Percentiles rank a stretch among this genome's conserved stretches.
phyloP scores from a whole-genome alignment of 208 protist species.

The Wallacemonas sp. region DNA sequence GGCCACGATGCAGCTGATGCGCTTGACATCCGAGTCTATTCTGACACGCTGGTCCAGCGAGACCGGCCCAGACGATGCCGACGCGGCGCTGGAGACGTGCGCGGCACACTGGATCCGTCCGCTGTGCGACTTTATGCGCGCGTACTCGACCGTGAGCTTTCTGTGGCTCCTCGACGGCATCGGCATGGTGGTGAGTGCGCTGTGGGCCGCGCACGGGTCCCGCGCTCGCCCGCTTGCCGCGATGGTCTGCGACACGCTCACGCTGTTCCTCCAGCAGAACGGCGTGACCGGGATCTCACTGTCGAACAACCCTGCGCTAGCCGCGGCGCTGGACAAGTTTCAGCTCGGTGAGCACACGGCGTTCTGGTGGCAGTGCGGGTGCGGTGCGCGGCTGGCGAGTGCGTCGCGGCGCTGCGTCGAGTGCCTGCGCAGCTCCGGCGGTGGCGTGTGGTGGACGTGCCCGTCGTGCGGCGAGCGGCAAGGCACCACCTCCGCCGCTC shows the following conservation, averaged over 20 bases:
- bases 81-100: conserved; percentile 16
- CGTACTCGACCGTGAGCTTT: conserved; percentile 58
- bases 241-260: conserved; percentile 29
- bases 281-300: conserved; percentile 54
- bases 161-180: conserved; percentile 71
- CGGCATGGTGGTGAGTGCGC: conserved; percentile 39
- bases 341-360: conserved; percentile 28
- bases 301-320: conserved; percentile 48
- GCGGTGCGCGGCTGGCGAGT: conserved; percentile 54
- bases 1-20: conserved; percentile 61
- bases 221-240: conserved; percentile 20
- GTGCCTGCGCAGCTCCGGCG: conserved; percentile 43
- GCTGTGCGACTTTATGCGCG: conserved; percentile 44
- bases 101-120: conserved; percentile 5
- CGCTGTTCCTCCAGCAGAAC: conserved; percentile 25
- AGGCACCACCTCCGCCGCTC: not conserved
- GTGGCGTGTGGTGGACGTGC: conserved; percentile 64
- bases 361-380: conserved; percentile 85
- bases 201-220: conserved; percentile 48
- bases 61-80: conserved; percentile 4
- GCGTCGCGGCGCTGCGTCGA: conserved; percentile 57
- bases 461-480: conserved; percentile 29
- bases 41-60: conserved; percentile 21
- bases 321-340: conserved; percentile 54
- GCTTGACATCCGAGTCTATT: conserved; percentile 37